Conservation (phyloP, 2,329 filamentous ascomycete genomes). For the Didymella lethalis region DNA sequence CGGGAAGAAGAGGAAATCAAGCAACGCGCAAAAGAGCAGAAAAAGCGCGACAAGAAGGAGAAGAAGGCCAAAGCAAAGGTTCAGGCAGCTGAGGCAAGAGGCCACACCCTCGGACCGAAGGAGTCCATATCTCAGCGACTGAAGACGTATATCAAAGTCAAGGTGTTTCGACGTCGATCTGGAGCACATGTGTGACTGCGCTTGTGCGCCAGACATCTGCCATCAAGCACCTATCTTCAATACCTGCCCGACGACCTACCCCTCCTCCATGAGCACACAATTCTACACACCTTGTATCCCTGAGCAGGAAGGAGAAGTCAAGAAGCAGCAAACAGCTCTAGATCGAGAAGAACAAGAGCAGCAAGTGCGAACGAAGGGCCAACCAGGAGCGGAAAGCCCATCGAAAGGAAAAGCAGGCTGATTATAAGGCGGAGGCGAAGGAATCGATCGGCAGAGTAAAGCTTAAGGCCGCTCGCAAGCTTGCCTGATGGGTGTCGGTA, state of each 20-base stretch:
- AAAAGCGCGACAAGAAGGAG: slow-evolving; percentile 8
- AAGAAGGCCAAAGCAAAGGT: slow-evolving; percentile 5
- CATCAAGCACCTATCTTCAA: neutral
- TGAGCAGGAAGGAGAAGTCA: neutral
- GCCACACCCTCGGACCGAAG: slow-evolving; percentile 1
- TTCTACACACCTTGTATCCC: neutral
- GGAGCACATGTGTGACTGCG: neutral
- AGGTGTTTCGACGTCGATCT: slow-evolving; percentile 7
- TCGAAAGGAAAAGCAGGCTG: neutral
- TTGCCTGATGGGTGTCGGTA: slow-evolving; percentile 16
- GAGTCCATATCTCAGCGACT: slow-evolving; percentile 7
- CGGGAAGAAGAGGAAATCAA: slow-evolving; percentile 10
- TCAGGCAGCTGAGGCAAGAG: neutral
- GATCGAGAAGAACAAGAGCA: neutral
- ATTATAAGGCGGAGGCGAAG: slow-evolving; percentile 1
- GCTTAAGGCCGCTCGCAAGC: slow-evolving; percentile 2
- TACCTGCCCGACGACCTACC: neutral
- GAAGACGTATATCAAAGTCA: slow-evolving; percentile 12
- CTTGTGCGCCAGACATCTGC: neutral
- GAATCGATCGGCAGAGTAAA: slow-evolving; percentile 4
- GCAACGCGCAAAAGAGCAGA: neutral
- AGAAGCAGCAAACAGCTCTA: neutral
- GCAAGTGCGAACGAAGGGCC: too few species aligned
- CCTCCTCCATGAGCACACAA: neutral
- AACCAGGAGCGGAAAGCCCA: neutral